Evolutionary conservation across 176 grass and related monocot genomes (phyloP).

Genomic region (sorghum (Sorghum bicolor)): Sorghum_bicolor_NCBIv3 NC_012871.2:56584501-56585000

Average conservation of each 20-base stretch:
- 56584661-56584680: too few relatives aligned
- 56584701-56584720: too few relatives aligned
- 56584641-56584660: too few relatives aligned
- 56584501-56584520: too few relatives aligned
- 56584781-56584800: conserved; percentile 10
- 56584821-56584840: conserved; percentile 25
- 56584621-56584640: too few relatives aligned
- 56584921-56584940: background rate
- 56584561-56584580: too few relatives aligned
- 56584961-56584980: background rate
- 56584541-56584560: too few relatives aligned
- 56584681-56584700: too few relatives aligned
- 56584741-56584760: conserved; percentile 12
- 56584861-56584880: background rate
- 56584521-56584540: too few relatives aligned
- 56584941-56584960: background rate
- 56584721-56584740: background rate
- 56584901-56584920: background rate
- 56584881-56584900: background rate
- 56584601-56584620: too few relatives aligned
- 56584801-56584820: background rate
- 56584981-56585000: conserved; percentile 8
- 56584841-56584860: background rate
- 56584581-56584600: too few relatives aligned
- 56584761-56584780: conserved; percentile 1